Conservation (phyloP, 2,329 filamentous ascomycete genomes). For the Venturiaceae sp. region DNA sequence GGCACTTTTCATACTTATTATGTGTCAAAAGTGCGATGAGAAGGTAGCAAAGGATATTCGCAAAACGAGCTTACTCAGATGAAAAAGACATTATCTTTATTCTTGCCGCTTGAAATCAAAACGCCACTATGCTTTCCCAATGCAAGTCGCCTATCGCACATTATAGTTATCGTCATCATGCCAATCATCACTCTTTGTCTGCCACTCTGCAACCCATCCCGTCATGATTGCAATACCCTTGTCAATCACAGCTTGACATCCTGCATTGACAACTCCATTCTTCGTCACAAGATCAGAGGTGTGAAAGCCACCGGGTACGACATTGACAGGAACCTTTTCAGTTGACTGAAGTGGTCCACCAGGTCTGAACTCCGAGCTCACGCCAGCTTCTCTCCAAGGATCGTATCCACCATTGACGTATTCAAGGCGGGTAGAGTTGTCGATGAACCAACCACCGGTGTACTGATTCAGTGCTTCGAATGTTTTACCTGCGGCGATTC, state of each 20-base stretch:
- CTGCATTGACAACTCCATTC: background rate
- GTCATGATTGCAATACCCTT: background rate
- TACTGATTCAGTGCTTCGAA: conserved; percentile 39
- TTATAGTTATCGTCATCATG: background rate
- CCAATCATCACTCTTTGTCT: background rate
- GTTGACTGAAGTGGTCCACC: conserved; percentile 43
- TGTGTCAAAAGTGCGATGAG: no score
- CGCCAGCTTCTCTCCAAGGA: conserved; percentile 47
- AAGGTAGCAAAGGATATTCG: no score
- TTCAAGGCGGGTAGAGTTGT: conserved; percentile 43
- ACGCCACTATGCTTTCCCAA: background rate
- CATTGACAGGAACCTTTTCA: conserved; percentile 12
- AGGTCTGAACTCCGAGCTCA: conserved; percentile 43
- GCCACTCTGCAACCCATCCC: background rate
- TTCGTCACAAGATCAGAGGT: background rate
- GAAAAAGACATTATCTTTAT: no score
- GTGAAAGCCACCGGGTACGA: background rate
- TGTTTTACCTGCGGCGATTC: conserved; percentile 36
- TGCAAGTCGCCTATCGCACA: background rate
- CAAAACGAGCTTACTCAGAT: no score
- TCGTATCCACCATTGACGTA: conserved; percentile 51
- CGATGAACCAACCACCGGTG: conserved; percentile 47
- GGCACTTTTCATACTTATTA: no score
- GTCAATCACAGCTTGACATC: background rate
- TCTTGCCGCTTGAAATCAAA: no score